Base-by-base conservation (phyloP, 2,329 filamentous ascomycete species). In the Ophiostoma tasmaniense region DNA sequence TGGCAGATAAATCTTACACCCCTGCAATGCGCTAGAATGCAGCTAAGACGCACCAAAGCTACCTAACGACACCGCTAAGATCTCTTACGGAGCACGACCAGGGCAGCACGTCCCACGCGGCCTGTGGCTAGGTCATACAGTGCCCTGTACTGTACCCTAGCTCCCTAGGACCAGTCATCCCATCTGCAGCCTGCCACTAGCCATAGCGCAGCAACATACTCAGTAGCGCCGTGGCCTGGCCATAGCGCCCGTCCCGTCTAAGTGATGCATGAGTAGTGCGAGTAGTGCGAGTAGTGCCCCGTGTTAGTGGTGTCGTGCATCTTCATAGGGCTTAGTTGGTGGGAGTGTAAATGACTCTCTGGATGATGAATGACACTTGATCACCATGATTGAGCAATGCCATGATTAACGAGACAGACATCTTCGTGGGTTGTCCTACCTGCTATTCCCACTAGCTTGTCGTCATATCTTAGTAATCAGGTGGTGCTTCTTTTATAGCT, bases 51-150 rank as follows among this genome's bases (percentile, higher is more conserved):
- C 50, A 55, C 50, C 50, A 55, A 55, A 22, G 55, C 13, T 25
- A 61, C 55, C 55, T 61, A 61, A 55, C 55, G 11, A 14, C 55
- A 61, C 55, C 55, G 55, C 55, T 61, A 61, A 61, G 25, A 14
- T 14, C 25, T 30, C 11, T 6, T 61, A 61, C 25, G 55, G 55
- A 61, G 55, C 55, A 61, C 55, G 55, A 61, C 55, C 55, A 61
- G 55, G 55, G 55, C 55, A 61, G 55, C 55, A 61, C 55, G 55
- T 61, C 25, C 55, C 55, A 61, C 55, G 55, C 55, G 55, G 55
- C 55, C 55, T 61, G 7, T 61, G 55, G 55, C 55, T 61, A 61
- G 55, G 55, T 25, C 55, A 61, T 61, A 61, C 55, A 61, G 55
- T 61, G 55, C 25, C 22, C 55, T 61, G 55, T 61, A 61, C 55